These are phyloP conservation scores for Clonostachys rosea DNA, from an alignment of 2,329 filamentous ascomycete species.

Conservation along the genomic window DNA sequence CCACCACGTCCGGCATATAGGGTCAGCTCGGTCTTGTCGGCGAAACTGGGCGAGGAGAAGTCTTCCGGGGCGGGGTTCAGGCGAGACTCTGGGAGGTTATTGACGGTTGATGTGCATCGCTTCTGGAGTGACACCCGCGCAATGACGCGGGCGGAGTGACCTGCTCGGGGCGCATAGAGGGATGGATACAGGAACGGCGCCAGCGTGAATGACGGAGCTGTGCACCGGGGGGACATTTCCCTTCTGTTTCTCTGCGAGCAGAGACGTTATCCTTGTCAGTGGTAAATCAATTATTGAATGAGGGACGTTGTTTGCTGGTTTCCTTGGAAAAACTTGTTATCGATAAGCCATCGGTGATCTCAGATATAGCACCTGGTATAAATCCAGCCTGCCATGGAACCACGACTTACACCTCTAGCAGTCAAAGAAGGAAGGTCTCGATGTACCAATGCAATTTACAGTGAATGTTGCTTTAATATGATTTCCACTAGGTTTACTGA, in stretches of 20 bases:
- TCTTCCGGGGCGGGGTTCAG: constrained; percentile 81
- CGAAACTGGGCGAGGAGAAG: constrained; percentile 78
- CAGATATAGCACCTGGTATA: too few species aligned
- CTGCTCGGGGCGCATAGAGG: constrained; percentile 22
- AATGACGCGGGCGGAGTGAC: constrained; percentile 1
- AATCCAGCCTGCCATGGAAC: background rate
- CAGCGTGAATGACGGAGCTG: constrained; percentile 13
- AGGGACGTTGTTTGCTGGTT: background rate
- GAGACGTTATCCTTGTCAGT: too few species aligned
- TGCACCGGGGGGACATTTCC: constrained; percentile 19
- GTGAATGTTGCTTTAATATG: too few species aligned
- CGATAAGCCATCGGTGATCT: background rate
- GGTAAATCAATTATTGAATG: too few species aligned
- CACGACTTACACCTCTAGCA: background rate
- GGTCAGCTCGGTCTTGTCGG: constrained; percentile 77
- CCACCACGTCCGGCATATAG: constrained; percentile 79
- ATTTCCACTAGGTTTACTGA: too few species aligned
- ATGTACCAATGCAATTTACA: too few species aligned
- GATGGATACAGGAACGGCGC: constrained; percentile 45
- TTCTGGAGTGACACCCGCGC: background rate
- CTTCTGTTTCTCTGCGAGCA: too few species aligned
- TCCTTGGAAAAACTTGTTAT: background rate
- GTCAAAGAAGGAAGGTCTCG: background rate
- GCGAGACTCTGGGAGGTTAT: constrained; percentile 44
- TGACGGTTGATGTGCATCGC: constrained; percentile 14